A percentile compares a stretch with the other conserved stretches of the same genome.
These are phyloP conservation scores for Chaetomium tenue DNA, from an alignment of 495 filamentous ascomycete species.

Conservation along the genomic window DNA sequence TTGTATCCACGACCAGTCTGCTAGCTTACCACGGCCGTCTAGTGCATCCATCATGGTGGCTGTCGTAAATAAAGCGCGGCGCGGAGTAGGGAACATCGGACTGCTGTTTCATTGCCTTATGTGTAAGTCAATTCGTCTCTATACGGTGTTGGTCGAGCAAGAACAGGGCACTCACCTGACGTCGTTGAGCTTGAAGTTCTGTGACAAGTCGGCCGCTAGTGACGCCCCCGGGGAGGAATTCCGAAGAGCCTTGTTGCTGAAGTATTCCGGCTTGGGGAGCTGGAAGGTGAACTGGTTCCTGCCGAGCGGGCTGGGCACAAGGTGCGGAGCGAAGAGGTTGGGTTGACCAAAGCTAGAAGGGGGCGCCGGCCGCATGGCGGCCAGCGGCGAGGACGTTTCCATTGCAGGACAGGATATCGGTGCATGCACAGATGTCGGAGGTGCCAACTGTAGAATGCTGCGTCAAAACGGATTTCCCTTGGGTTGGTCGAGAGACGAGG, in stretches of 20 bases:
- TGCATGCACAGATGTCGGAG: slow-evolving; percentile 10
- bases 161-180: slow-evolving; percentile 62
- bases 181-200: slow-evolving; percentile 90
- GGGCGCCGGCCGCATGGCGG: slow-evolving; percentile 84
- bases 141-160: not conserved
- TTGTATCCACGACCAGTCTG: slow-evolving; percentile 32
- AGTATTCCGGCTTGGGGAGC: slow-evolving; percentile 63
- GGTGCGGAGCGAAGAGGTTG: slow-evolving; percentile 45
- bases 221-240: slow-evolving; percentile 89
- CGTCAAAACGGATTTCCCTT: not conserved
- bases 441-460: not conserved
- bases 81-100: slow-evolving; percentile 85
- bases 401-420: slow-evolving; percentile 47
- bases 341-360: slow-evolving; percentile 47
- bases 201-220: slow-evolving; percentile 87
- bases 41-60: slow-evolving; percentile 62
- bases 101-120: slow-evolving; percentile 47
- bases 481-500: not conserved
- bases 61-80: slow-evolving; percentile 87
- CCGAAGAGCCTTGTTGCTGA: slow-evolving; percentile 66
- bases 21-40: slow-evolving; percentile 67
- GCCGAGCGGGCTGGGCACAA: slow-evolving; percentile 59
- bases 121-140: slow-evolving; percentile 29
- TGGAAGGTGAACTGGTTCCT: slow-evolving; percentile 55
- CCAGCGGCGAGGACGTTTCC: slow-evolving; percentile 91